These are phyloP conservation scores for Aspergillus caelatus DNA, from an alignment of 2,329 filamentous ascomycete genomes.

Conservation along the genomic window DNA sequence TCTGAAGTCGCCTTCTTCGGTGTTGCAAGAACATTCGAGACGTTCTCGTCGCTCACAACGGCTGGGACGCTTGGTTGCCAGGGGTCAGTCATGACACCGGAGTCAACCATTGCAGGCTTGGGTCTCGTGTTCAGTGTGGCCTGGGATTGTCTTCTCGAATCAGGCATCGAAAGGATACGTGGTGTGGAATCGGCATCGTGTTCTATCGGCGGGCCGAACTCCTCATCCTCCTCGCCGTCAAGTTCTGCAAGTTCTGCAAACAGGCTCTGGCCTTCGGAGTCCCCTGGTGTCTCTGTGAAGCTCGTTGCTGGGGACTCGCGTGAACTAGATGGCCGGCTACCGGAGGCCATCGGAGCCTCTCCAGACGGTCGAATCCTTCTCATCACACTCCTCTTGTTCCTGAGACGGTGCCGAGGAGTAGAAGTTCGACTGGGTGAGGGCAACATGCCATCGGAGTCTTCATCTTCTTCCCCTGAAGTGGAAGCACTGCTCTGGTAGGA, in stretches of 20 bases:
- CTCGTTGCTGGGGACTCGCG: slow-evolving; percentile 58
- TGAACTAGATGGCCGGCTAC: slow-evolving; percentile 42
- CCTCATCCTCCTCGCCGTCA: slow-evolving; percentile 69
- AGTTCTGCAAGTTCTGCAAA: slow-evolving; percentile 89
- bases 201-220: slow-evolving; percentile 50
- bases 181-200: slow-evolving; percentile 43
- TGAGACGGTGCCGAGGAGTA: slow-evolving; percentile 71
- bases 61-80: slow-evolving; percentile 46
- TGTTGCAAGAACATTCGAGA: slow-evolving; percentile 24
- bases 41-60: slow-evolving; percentile 24
- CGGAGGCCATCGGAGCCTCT: slow-evolving; percentile 46
- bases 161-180: slow-evolving; percentile 31
- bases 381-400: slow-evolving; percentile 65
- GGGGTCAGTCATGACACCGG: slow-evolving; percentile 65
- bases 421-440: slow-evolving; percentile 67
- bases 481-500: slow-evolving; percentile 89
- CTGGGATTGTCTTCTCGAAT: slow-evolving; percentile 38
- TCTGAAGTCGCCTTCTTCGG: slow-evolving; percentile 22
- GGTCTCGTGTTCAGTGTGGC: slow-evolving; percentile 24
- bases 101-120: slow-evolving; percentile 58
- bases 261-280: slow-evolving; percentile 72
- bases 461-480: slow-evolving; percentile 76
- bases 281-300: slow-evolving; percentile 50
- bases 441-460: slow-evolving; percentile 63
- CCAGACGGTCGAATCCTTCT: slow-evolving; percentile 59